Evolutionary conservation across 257 asterid species (phyloP), one percentile per base, ranked within the genome.

Genomic region (Petunia secreta): DNA sequence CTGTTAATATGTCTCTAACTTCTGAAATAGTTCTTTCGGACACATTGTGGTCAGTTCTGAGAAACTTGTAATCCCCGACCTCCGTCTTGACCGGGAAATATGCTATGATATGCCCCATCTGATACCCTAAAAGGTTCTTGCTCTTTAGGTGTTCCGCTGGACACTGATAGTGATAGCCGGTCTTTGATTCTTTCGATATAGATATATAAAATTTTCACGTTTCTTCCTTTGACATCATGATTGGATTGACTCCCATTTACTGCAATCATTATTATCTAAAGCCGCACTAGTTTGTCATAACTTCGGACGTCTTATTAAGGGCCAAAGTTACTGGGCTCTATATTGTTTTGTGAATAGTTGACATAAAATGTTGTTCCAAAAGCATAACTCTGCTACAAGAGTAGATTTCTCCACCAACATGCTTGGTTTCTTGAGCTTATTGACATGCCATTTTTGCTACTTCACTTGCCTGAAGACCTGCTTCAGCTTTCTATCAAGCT

Each of bases 151-250:
- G 77, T 71, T 71, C 77, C 77, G 6, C 59, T 7, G 16, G 44
- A 71, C 44, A 48, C 11, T 25, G 57, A 69, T 34, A 71, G 36
- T 25, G 57, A 69, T 34, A 71, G 36, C 34, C 43, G 11, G 34
- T 50, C 50, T 67, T 67, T 67, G 55, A 53, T 67, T 67, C 75
- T 41, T 11, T 71, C 44, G 10, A 60, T 71, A 50, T 48, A 48
- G 60, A 48, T 71, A 11, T 34, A 48, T 48, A 71, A 50, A 10
- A 10, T 48, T 68, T 13, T 71, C 60, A 48, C 2, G 77, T 50
- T 71, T 48, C 77, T 71, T 10, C 46, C 59, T 71, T 71, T 50
- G 77, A 71, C 77, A 50, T 34, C 60, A 71, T 50, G 34, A 2
- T 48, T 0, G 3, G 44, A 71, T 71, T 10, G 62, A 11, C 34